A percentile compares a stretch with the other conserved stretches of the same genome.
Conservation (phyloP, 306 rosid genomes). For the Geum urbanum region DNA sequence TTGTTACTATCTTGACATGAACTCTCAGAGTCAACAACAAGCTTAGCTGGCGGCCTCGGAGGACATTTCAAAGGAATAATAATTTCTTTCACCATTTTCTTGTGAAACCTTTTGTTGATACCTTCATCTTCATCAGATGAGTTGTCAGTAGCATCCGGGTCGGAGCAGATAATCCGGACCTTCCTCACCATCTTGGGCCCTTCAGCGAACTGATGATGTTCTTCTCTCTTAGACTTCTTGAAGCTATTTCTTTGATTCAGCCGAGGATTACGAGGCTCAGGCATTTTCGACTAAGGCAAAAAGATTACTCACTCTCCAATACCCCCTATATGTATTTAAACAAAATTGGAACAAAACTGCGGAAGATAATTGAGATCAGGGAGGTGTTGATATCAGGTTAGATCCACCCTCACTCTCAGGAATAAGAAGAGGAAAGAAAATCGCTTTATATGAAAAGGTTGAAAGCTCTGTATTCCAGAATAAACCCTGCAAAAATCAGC, state of each 20-base stretch:
- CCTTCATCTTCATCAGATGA: conserved; percentile 73
- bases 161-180: conserved; percentile 48
- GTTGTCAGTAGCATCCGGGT: conserved; percentile 68
- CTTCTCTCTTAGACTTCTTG: conserved; percentile 21
- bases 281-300: conserved; percentile 21
- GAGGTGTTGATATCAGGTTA: conserved; percentile 32
- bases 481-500: conserved; percentile 52
- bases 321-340: conserved; percentile 26
- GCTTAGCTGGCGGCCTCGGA: not conserved
- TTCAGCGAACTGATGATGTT: not conserved
- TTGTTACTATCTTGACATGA: conserved; percentile 35
- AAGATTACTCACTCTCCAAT: conserved; percentile 24
- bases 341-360: not conserved
- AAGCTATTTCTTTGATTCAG: conserved; percentile 6
- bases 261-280: conserved; percentile 26
- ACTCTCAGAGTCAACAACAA: conserved; percentile 25
- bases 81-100: conserved; percentile 34
- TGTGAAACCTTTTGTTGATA: not conserved
- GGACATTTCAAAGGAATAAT: conserved; percentile 26
- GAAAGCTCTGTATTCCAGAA: conserved; percentile 59
- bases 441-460: conserved; percentile 56
- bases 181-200: conserved; percentile 37
- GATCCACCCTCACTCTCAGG: conserved; percentile 68
- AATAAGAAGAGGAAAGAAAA: conserved; percentile 53
- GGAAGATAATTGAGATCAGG: conserved; percentile 22